Conservation (phyloP, 768 basidiomycete species). For the Suillus sp. region DNA sequence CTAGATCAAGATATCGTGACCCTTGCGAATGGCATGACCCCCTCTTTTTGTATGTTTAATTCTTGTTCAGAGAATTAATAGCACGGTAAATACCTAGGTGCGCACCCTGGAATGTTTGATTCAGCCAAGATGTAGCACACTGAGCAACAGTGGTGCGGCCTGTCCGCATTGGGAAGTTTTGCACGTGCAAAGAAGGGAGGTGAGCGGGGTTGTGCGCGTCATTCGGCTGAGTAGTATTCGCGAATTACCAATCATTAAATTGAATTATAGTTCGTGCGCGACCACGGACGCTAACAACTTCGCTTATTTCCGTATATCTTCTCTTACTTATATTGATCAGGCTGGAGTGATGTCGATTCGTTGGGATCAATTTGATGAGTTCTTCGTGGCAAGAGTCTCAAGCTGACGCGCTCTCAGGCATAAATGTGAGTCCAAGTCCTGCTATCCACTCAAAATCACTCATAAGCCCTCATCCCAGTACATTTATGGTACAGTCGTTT, state of each 20-base stretch:
- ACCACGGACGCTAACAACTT: neutral
- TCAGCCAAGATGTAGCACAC: neutral
- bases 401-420: neutral
- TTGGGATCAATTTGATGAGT: neutral
- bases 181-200: too few relatives aligned
- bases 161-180: too few relatives aligned
- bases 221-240: neutral
- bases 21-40: neutral
- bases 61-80: neutral
- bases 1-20: neutral
- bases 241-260: neutral
- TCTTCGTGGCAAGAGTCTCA: neutral
- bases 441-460: neutral
- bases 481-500: neutral
- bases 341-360: too few relatives aligned
- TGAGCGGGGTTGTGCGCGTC: too few relatives aligned
- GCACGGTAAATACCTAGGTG: neutral
- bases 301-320: neutral
- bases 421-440: neutral
- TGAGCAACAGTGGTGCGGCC: too few relatives aligned
- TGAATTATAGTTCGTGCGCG: neutral
- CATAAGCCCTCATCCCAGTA: neutral
- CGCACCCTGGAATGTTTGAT: neutral
- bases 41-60: neutral
- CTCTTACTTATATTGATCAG: conserved; percentile 4